phyloP scores from a whole-genome alignment of 371 early-diverging fungal genomes.

The Mortierella sp. region DNA sequence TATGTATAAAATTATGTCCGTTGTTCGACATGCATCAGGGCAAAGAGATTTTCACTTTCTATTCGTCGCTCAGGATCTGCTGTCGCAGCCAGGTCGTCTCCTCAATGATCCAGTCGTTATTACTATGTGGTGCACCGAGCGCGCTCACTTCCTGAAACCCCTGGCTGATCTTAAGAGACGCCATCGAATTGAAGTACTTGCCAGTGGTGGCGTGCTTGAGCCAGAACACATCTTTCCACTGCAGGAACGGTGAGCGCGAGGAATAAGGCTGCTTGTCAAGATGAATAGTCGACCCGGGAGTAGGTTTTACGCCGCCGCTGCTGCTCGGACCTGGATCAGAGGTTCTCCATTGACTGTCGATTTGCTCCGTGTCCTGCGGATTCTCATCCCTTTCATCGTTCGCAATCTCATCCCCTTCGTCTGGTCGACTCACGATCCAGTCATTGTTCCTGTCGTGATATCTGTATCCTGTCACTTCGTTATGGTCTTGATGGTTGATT shows the following conservation, averaged over 20 bases:
- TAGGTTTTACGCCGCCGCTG: too few species aligned
- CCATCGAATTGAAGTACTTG: conserved; percentile 38
- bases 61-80: conserved; percentile 41
- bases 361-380: too few species aligned
- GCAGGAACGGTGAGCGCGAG: conserved; percentile 13
- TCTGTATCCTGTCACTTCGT: conserved; percentile 34
- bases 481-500: conserved; percentile 35
- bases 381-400: background rate
- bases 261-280: background rate
- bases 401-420: background rate
- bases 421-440: conserved; percentile 36
- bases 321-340: too few species aligned
- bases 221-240: conserved; percentile 51
- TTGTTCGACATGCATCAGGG: too few species aligned
- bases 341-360: too few species aligned
- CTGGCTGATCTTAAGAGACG: conserved; percentile 37
- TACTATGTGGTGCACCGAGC: conserved; percentile 21
- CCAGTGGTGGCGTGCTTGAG: conserved; percentile 45
- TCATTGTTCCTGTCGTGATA: conserved; percentile 45
- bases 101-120: conserved; percentile 52
- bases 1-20: too few species aligned
- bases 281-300: too few species aligned
- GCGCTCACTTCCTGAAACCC: conserved; percentile 46
- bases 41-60: background rate
- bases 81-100: conserved; percentile 53